Evolutionary conservation across 176 grass and related monocot species (phyloP).

Genomic region (Carex scoparia): DNA sequence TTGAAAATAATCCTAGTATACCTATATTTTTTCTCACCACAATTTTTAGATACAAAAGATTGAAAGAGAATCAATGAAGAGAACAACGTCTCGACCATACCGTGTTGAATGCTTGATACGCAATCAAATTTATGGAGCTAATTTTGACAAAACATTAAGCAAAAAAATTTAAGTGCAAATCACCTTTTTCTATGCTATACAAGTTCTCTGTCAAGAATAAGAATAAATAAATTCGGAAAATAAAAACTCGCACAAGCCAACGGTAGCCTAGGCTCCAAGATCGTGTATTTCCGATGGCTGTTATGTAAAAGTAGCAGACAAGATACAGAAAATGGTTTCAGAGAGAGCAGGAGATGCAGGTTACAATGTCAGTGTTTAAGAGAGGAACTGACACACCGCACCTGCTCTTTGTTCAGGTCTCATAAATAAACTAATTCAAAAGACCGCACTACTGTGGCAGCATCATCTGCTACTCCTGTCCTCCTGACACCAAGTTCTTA

Average conservation of each 20-base stretch:
- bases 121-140: not conserved
- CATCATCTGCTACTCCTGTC: slow-evolving; percentile 9
- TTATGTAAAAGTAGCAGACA: not conserved
- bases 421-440: slow-evolving; percentile 18
- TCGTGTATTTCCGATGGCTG: not conserved
- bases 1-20: not conserved
- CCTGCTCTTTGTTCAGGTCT: slow-evolving; percentile 23
- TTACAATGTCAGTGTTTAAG: slow-evolving; percentile 21
- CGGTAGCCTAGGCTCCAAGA: not conserved
- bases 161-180: not conserved
- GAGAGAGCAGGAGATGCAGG: slow-evolving; percentile 16
- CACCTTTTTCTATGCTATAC: not conserved
- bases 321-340: slow-evolving; percentile 14
- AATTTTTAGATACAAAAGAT: not conserved
- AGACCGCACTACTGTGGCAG: slow-evolving; percentile 12
- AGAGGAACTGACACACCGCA: slow-evolving; percentile 15
- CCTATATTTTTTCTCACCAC: not conserved
- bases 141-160: not conserved
- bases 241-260: not conserved
- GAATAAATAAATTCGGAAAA: not conserved
- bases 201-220: not conserved
- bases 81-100: not conserved
- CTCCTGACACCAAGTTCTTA: slow-evolving; percentile 16
- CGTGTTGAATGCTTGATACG: not conserved
- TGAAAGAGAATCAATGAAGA: not conserved